phyloP scores from a whole-genome alignment of 2,329 filamentous ascomycete species.

The Metarhizium guizhouense region DNA sequence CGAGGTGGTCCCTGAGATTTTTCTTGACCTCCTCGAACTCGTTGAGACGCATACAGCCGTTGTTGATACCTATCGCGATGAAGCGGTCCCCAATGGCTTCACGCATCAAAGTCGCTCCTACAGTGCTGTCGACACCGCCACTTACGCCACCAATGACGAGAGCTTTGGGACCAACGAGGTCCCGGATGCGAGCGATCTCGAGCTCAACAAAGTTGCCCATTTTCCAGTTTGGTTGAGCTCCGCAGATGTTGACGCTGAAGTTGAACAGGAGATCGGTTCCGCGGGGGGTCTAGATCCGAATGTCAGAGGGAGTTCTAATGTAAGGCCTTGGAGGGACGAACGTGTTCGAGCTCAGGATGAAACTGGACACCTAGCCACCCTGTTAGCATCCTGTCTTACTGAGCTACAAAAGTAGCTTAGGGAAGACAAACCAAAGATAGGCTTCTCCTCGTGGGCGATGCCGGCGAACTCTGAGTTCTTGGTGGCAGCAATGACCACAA shows the following conservation, averaged over 20 bases:
- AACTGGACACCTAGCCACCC: conserved; percentile 60
- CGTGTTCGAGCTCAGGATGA: conserved; percentile 64
- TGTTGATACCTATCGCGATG: conserved; percentile 78
- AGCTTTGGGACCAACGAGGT: conserved; percentile 69
- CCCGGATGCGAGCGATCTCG: conserved; percentile 72
- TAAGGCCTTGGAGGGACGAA: no score
- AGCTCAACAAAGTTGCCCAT: conserved; percentile 78
- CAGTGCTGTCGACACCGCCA: conserved; percentile 84
- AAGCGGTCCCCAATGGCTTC: conserved; percentile 56
- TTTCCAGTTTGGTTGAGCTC: conserved; percentile 67
- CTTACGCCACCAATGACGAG: conserved; percentile 51
- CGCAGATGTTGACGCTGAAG: conserved; percentile 77
- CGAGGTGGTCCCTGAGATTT: conserved; percentile 67
- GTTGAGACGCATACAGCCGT: conserved; percentile 68
- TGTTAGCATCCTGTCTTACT: conserved; percentile 1
- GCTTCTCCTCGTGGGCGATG: conserved; percentile 62
- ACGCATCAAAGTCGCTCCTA: conserved; percentile 77
- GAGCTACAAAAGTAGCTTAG: not conserved
- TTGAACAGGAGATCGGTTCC: conserved; percentile 69
- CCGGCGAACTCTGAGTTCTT: conserved; percentile 70
- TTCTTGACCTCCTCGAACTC: conserved; percentile 77
- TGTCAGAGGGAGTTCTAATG: no score
- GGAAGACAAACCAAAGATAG: conserved; percentile 39
- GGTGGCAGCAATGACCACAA: conserved; percentile 66
- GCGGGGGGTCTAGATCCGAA: conserved; percentile 27